Evolutionary conservation across 495 filamentous ascomycete genomes (phyloP).

Genomic region (Aspergillus homomorphus): DNA sequence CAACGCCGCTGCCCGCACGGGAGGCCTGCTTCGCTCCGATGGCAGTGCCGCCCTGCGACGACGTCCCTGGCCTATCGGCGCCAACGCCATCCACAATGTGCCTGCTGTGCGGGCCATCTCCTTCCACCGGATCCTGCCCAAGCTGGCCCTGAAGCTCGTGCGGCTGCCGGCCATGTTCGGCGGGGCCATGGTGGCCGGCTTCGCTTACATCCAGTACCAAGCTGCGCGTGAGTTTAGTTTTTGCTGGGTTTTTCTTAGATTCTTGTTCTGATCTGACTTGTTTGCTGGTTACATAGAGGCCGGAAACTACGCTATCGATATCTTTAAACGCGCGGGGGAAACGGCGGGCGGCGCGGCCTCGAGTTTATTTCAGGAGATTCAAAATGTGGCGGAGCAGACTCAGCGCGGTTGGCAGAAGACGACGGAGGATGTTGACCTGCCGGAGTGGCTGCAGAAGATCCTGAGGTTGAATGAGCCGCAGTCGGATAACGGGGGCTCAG

Average conservation of each 20-base stretch:
- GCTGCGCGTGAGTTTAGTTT: conserved; percentile 67
- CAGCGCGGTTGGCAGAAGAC: conserved; percentile 76
- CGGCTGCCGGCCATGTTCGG: conserved; percentile 88
- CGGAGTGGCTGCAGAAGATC: conserved; percentile 82
- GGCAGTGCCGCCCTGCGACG: conserved; percentile 56
- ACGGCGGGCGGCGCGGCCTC: conserved; percentile 63
- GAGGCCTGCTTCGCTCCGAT: conserved; percentile 67
- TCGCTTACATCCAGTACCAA: conserved; percentile 95
- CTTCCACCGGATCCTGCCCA: conserved; percentile 81
- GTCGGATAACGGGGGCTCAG: conserved; percentile 35
- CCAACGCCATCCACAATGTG: conserved; percentile 72
- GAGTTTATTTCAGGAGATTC: conserved; percentile 63
- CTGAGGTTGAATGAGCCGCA: conserved; percentile 55
- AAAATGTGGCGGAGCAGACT: conserved; percentile 73
- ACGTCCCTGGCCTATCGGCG: conserved; percentile 69
- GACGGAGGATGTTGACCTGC: conserved; percentile 72
- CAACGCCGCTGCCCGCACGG: conserved; percentile 56
- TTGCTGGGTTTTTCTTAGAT: not conserved
- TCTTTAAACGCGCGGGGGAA: conserved; percentile 69
- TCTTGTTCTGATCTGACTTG: not conserved
- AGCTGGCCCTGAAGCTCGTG: conserved; percentile 81
- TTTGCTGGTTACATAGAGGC: conserved; percentile 56
- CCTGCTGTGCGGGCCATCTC: conserved; percentile 82
- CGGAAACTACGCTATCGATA: conserved; percentile 79
- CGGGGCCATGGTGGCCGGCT: conserved; percentile 76